Evolutionary conservation across 257 asterid species (phyloP), one percentile per base, ranked within the genome.

Genomic region (Vinca minor): DNA sequence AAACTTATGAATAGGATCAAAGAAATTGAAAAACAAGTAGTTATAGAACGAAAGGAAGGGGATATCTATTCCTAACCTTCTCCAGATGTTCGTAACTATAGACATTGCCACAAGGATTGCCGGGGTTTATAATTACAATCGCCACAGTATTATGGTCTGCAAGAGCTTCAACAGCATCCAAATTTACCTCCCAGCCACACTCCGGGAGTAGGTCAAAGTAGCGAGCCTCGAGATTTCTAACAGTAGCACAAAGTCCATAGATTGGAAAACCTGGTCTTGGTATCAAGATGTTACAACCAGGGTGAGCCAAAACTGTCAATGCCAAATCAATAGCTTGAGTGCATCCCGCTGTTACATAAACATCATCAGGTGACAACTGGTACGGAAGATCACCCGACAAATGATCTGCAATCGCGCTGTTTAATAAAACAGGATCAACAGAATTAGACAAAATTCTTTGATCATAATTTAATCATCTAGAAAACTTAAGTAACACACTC

Each of bases 91-190:
- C 79, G 60, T 81, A 74, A 1, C 79, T 63, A 52, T 85, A 87
- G 13, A 91, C 97, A 62, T 78, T 91, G 55, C 97, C 97, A 75
- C 97, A 91, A 1, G 97, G 97, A 79, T 87, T 91, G 11, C 96
- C 97, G 0, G 96, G 97, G 75, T 91, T 91, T 60, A 91, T 91
- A 68, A 87, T 62, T 13, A 83, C 96, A 46, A 91, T 73, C 5
- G 84, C 96, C 3, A 87, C 76, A 1, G 97, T 91, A n/a, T 85
- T 88, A 52, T 76, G 82, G 73, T 91, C 96, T 0, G 91, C 95
- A 23, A 87, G 81, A 35, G 80, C 77, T 77, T 85, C 85, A 20
- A 87, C 84, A 26, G 86, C 76, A 28, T 58, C 10, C 6, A 91
- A 84, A 74, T 91, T 83, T 52, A 91, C 94, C 74, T 87, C 94